A percentile compares a stretch with the other conserved stretches of the same genome.
Conservation (phyloP, 768 basidiomycete genomes). For the Gloeophyllum trabeum region DNA sequence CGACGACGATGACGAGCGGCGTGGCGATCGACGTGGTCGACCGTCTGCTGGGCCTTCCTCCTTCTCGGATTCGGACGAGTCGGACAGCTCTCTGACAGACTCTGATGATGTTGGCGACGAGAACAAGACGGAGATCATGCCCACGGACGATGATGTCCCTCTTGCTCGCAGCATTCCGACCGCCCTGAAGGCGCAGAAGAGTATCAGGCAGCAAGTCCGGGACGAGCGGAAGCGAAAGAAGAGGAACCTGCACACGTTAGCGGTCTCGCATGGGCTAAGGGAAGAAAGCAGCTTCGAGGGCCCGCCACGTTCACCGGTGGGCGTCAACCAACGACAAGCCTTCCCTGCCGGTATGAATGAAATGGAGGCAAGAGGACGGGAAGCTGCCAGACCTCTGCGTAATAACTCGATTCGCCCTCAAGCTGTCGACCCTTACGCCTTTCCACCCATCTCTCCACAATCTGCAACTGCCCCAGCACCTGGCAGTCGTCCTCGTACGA, state of each 20-base stretch:
- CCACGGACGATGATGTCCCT: conserved; percentile 67
- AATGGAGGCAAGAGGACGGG: too few species aligned
- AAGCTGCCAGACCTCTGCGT: too few species aligned
- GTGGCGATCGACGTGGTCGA: conserved; percentile 23
- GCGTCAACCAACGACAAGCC: too few species aligned
- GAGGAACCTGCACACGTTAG: background rate
- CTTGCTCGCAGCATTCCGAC: conserved; percentile 76
- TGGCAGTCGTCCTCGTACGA: conserved; percentile 27
- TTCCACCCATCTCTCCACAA: too few species aligned
- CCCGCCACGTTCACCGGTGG: too few species aligned
- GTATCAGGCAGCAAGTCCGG: conserved; percentile 60
- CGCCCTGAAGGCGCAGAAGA: conserved; percentile 72
- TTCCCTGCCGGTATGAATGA: too few species aligned
- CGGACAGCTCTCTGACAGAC: conserved; percentile 16
- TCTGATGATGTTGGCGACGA: conserved; percentile 32
- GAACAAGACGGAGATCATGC: conserved; percentile 31
- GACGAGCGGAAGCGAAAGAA: conserved; percentile 55
- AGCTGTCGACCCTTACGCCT: too few species aligned
- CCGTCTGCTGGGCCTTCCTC: conserved; percentile 9
- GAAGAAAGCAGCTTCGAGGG: conserved; percentile 10
- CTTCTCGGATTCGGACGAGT: conserved; percentile 10
- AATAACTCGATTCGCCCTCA: too few species aligned
- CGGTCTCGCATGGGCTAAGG: conserved; percentile 23
- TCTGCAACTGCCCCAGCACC: too few species aligned
- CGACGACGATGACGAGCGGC: conserved; percentile 26